Base-by-base conservation (phyloP, 2,329 filamentous ascomycete genomes). In the Aspergillus intermedius region DNA sequence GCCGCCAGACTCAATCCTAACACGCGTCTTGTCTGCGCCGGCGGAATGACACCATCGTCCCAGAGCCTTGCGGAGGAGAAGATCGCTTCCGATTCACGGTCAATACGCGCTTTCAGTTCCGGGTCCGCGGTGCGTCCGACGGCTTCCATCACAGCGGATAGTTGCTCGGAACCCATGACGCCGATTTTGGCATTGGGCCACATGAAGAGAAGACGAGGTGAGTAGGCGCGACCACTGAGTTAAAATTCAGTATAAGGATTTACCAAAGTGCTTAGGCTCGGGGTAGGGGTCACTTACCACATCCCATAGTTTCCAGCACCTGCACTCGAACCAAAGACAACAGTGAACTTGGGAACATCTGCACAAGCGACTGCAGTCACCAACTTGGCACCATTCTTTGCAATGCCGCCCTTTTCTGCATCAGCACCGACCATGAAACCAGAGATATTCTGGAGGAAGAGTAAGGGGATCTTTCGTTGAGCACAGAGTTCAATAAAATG, bases 301-400 rank as follows among this genome's bases (percentile, higher is more conserved):
- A 98, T 98, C 60, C 91, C 93, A 66, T 98, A 98, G 70, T 97
- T 98, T 3, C 93, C 93, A 6, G 91, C 91, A 50, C 91, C 91
- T 56, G 93, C 93, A 66, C 86, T 91, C 25, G 87, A 87, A 21
- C 93, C 93, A n/a, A 96, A 85, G 1, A 98, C 88, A 13, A 98
- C 88, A 0, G 93, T 98, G 64, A 97, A 91, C 70, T 98, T 97
- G 57, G 93, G 91, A 39, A 97, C 91, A 57, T 93, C 83, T 3
- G 91, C 91, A 65, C 91, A 96, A 7, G 90, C 88, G 9, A 97
- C 93, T 6, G 91, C 93, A 2, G 90, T 95, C 23, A 97, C 93
- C 15, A 98, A 82, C 73, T 98, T 97, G 5, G 93, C 93, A 37
- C 93, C 93, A 63, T 97, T 94, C 77, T 97, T 97, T 47, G 93